These are phyloP conservation scores for Ascochyta pisi DNA, from an alignment of 2,329 filamentous ascomycete genomes.

Conservation along the genomic window DNA sequence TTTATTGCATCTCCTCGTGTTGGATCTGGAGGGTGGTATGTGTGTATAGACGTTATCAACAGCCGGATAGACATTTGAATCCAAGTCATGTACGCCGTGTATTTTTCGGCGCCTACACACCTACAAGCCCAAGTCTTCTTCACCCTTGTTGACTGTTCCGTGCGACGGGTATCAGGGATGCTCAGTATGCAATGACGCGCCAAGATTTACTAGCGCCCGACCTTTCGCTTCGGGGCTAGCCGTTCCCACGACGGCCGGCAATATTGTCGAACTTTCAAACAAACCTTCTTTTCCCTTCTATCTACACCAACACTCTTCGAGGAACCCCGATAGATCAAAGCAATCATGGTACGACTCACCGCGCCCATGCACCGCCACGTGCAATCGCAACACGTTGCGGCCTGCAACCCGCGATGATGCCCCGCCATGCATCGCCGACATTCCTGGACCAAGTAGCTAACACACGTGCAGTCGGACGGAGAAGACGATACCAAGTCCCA, in stretches of 20 bases:
- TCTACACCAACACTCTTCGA: slow-evolving; percentile 50
- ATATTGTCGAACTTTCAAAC: slow-evolving; percentile 20
- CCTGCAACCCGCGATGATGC: slow-evolving; percentile 1
- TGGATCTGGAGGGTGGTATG: neutral
- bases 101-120: neutral
- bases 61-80: neutral
- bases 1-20: neutral
- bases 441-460: slow-evolving; percentile 25
- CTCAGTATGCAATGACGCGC: neutral
- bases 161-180: neutral
- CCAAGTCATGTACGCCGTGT: neutral
- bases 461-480: slow-evolving; percentile 87
- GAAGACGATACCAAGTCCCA: slow-evolving; percentile 98
- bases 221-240: slow-evolving; percentile 12
- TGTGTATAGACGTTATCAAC: neutral
- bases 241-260: slow-evolving; percentile 5
- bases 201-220: slow-evolving; percentile 4
- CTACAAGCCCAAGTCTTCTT: neutral
- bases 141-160: too few relatives aligned
- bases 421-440: slow-evolving; percentile 11
- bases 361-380: slow-evolving; percentile 5
- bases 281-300: slow-evolving; percentile 21
- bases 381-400: neutral
- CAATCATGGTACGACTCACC: slow-evolving; percentile 50
- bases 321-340: slow-evolving; percentile 52